These are phyloP conservation scores for Elsinoe arachidis DNA, from an alignment of 2,329 filamentous ascomycete species.

Conservation along the genomic window DNA sequence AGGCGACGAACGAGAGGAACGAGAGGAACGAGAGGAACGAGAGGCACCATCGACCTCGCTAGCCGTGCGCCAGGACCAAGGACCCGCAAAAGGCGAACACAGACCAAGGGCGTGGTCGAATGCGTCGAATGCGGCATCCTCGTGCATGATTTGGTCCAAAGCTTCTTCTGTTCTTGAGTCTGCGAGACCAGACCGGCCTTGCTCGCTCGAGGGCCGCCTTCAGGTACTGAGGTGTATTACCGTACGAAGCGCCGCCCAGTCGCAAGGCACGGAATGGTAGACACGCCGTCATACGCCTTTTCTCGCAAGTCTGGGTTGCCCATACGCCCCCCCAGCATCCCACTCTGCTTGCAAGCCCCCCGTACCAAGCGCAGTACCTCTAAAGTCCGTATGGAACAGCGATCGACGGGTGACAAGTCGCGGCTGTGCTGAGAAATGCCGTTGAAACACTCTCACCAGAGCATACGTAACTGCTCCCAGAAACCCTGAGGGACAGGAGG, in stretches of 20 bases:
- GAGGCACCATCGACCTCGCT: background rate
- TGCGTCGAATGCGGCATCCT: conserved; percentile 1
- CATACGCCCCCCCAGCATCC: conserved; percentile 7
- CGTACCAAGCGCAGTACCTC: background rate
- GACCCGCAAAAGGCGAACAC: conserved; percentile 2
- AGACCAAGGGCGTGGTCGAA: conserved; percentile 4
- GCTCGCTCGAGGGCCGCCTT: background rate
- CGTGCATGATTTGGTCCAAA: conserved; percentile 4
- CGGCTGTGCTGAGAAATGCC: conserved; percentile 13
- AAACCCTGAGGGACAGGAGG: background rate
- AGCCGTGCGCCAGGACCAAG: conserved; percentile 1
- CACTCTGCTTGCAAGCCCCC: conserved; percentile 3
- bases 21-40: background rate
- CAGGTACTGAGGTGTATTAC: background rate
- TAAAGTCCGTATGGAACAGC: background rate
- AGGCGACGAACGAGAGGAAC: conserved; percentile 8
- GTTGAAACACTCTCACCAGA: conserved; percentile 9
- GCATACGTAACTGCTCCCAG: conserved; percentile 12
- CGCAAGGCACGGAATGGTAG: conserved; percentile 4
- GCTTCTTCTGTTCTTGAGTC: background rate
- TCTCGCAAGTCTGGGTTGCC: background rate
- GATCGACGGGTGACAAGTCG: conserved; percentile 12
- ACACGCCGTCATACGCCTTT: conserved; percentile 3
- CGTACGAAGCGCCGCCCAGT: background rate
- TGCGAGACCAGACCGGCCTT: background rate